Conservation (phyloP, 2,329 filamentous ascomycete species). For the Cryphonectria japonica region DNA sequence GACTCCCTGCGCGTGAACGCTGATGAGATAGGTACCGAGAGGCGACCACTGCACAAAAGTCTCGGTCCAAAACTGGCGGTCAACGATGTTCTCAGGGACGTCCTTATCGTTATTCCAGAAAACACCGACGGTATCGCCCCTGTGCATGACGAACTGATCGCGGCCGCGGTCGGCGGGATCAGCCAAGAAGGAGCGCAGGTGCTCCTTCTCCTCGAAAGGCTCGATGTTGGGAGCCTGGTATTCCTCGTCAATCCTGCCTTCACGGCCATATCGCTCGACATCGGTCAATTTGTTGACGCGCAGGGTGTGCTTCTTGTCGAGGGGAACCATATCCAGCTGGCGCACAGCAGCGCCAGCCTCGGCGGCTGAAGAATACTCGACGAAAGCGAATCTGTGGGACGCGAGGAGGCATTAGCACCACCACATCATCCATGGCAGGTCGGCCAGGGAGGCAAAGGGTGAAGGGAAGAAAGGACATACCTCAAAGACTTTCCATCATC, state of each 20-base stretch:
- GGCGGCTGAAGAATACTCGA: slow-evolving; percentile 89
- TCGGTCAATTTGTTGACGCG: slow-evolving; percentile 98
- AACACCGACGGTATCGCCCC: slow-evolving; percentile 87
- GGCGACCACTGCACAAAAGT: slow-evolving; percentile 98
- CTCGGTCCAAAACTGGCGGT: slow-evolving; percentile 96
- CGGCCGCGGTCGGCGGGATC: slow-evolving; percentile 79
- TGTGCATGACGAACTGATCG: slow-evolving; percentile 95
- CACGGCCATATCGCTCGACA: slow-evolving; percentile 92
- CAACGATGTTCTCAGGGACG: slow-evolving; percentile 82
- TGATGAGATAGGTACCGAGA: slow-evolving; percentile 89
- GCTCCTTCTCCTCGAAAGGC: slow-evolving; percentile 88
- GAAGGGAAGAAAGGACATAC: slow-evolving; percentile 54
- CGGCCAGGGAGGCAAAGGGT: slow-evolving; percentile 25
- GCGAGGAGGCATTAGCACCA: slow-evolving; percentile 16
- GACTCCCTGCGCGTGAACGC: slow-evolving; percentile 93
- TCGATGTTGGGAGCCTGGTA: slow-evolving; percentile 83
- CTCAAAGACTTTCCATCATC: slow-evolving; percentile 84
- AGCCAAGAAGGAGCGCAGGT: slow-evolving; percentile 89
- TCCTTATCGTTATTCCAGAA: slow-evolving; percentile 99
- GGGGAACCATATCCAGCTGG: slow-evolving; percentile 79
- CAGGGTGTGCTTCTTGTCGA: slow-evolving; percentile 96
- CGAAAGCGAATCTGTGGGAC: slow-evolving; percentile 80
- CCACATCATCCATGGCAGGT: background rate
- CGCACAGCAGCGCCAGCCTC: slow-evolving; percentile 90
- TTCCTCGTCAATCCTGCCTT: slow-evolving; percentile 90